Evolutionary conservation across 495 filamentous ascomycete genomes (phyloP).

Genomic region (Apiosordaria backusii): DNA sequence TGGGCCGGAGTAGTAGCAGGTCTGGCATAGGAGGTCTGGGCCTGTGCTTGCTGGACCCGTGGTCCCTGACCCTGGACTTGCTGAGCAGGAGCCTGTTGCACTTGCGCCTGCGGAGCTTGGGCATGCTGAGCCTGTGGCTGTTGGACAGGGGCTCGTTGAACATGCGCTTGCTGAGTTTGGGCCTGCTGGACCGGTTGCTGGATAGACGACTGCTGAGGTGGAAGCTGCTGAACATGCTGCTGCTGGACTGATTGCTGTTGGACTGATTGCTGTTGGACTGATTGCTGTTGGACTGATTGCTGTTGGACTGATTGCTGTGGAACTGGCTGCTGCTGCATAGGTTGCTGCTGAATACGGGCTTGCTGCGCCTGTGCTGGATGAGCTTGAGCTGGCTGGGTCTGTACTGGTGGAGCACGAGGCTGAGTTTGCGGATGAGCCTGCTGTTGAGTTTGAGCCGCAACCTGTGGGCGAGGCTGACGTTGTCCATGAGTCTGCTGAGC

Average conservation of each 20-base stretch:
- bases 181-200: neutral
- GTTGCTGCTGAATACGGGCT: neutral
- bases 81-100: neutral
- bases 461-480: neutral
- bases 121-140: slow-evolving; percentile 1
- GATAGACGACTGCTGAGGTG: neutral
- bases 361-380: neutral
- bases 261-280: neutral
- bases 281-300: neutral
- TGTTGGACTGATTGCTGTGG: neutral
- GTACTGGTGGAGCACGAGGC: neutral
- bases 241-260: neutral
- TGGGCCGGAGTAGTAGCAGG: neutral
- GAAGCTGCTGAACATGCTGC: neutral
- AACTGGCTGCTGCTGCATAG: neutral
- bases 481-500: neutral
- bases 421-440: neutral
- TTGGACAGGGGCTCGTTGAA: neutral
- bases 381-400: neutral
- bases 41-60: neutral
- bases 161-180: neutral
- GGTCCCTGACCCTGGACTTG: neutral
- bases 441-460: neutral
- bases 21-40: neutral
- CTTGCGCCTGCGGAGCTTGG: neutral